Evolutionary conservation across 768 basidiomycete genomes (phyloP), one percentile per base, ranked within the genome.

Genomic region (Termitomyces sp.): DNA sequence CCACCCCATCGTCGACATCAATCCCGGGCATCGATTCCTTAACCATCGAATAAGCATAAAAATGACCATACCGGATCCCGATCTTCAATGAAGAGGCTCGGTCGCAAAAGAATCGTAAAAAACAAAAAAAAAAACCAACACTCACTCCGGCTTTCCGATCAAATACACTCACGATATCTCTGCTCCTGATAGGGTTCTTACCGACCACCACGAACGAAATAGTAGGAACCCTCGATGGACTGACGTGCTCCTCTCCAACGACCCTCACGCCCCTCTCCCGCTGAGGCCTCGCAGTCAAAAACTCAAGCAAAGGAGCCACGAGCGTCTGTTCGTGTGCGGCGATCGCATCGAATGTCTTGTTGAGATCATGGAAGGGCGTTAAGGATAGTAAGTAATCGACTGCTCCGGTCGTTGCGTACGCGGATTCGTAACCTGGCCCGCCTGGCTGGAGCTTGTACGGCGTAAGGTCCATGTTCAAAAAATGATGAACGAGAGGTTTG

Each of bases 1-100:
- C 84, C 3, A 88, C 83, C 0, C 82, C 87, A 56, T 90, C 87
- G 0, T 77, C 73, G 0, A 74, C 65, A 60, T 87, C 80, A 44
- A 87, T 56, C 58, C 80, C 81, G 8, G 87, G 86, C 17, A 65
- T 66, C 9, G 87, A 69, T 26, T 70, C 68, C 7, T 76, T 71
- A 9, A 87, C 68, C 15, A 89, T 70, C 0, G 80, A 82, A 63
- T 85, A 86, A 3, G 89, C 87, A 63, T 90, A 90, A 64, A 86
- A 90, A 64, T 91, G 84, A 1, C 89, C 89, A 55, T 79, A 88
- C 21, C 87, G 84, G 55, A 91, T 87, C 0, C 89, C 89, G 45
- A 89, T 77, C 89, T 91, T 60, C 22, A 12, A n/a, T 30, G 41
- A 5, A 45, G 22, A 3, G 35, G 4, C n/a, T 24, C 6, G 37